Evolutionary conservation across 495 filamentous ascomycete species (phyloP).

Genomic region (Talaromyces adpressus): DNA sequence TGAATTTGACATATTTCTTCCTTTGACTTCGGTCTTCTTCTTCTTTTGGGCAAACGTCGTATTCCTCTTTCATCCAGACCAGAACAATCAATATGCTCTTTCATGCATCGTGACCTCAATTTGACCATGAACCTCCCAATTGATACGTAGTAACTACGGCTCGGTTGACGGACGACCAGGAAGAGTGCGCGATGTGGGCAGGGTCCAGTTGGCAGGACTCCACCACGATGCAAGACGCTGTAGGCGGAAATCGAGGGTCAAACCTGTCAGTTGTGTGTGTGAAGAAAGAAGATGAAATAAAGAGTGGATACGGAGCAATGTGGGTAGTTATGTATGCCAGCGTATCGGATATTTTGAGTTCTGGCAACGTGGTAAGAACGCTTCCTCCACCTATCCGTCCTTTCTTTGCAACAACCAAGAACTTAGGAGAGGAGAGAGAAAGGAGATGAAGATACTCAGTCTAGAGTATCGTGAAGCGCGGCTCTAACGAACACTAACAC

Average conservation of each 20-base stretch:
- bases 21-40: background rate
- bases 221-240: constrained; percentile 4
- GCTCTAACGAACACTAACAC: background rate
- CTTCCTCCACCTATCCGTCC: background rate
- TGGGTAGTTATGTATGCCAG: background rate
- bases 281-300: background rate
- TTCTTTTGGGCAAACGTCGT: background rate
- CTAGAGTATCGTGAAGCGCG: background rate
- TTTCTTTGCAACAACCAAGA: background rate
- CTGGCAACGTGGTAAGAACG: background rate
- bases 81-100: background rate
- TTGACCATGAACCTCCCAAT: background rate
- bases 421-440: background rate
- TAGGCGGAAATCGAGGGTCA: background rate
- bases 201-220: constrained; percentile 2
- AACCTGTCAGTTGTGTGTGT: background rate
- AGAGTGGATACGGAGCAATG: background rate
- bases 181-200: constrained; percentile 6
- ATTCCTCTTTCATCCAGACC: background rate
- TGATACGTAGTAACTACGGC: background rate
- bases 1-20: background rate
- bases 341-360: background rate
- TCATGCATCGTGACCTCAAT: background rate
- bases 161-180: background rate
- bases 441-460: background rate